These are phyloP conservation scores for Hanseniaspora mollemarum DNA, from an alignment of 805 yeast species.

Conservation along the genomic window DNA sequence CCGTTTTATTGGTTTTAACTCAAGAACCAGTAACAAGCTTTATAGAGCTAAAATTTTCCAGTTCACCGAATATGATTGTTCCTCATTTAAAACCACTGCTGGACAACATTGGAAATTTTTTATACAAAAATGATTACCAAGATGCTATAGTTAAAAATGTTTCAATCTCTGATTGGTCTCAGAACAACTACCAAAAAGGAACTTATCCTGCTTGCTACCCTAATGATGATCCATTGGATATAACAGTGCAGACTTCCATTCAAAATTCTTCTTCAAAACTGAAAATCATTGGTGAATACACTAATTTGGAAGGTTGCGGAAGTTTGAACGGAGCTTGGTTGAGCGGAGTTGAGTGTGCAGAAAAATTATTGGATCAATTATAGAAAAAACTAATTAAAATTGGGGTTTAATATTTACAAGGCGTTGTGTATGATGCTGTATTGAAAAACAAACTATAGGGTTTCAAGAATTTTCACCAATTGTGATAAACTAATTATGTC, in stretches of 20 bases:
- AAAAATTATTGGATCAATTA: background rate
- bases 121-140: conserved; percentile 19
- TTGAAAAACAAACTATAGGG: background rate
- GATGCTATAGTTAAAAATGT: conserved; percentile 34
- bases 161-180: conserved; percentile 62
- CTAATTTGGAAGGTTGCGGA: conserved; percentile 76
- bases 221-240: conserved; percentile 57
- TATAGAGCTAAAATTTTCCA: conserved; percentile 38
- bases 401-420: too few relatives aligned
- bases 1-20: conserved; percentile 52
- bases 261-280: conserved; percentile 46
- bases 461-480: conserved; percentile 1
- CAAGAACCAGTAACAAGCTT: conserved; percentile 65
- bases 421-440: background rate
- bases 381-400: background rate
- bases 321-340: conserved; percentile 86
- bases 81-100: conserved; percentile 35
- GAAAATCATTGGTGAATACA: conserved; percentile 87
- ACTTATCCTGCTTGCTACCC: conserved; percentile 65
- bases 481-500: conserved; percentile 2
- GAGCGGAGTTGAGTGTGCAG: conserved; percentile 56
- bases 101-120: conserved; percentile 18
- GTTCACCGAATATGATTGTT: conserved; percentile 26
- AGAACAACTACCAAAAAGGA: conserved; percentile 68
- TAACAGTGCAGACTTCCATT: conserved; percentile 43